These are phyloP conservation scores for Rhizopus delemar DNA, from an alignment of 371 early-diverging fungal species.

Conservation along the genomic window DNA sequence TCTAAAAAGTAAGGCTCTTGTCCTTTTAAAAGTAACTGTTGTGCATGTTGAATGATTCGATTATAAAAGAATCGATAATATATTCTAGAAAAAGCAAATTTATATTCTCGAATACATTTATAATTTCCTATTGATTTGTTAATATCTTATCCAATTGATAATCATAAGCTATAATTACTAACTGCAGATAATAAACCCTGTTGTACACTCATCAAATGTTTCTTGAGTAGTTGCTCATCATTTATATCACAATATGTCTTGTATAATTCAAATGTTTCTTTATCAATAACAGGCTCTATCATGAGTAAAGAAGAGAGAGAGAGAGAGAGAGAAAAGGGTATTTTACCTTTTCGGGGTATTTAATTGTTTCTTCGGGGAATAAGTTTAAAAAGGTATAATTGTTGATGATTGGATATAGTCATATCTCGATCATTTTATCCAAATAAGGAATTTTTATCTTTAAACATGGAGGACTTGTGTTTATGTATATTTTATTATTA, in stretches of 20 bases:
- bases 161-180: neutral
- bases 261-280: neutral
- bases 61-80: slow-evolving; percentile 41
- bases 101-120: slow-evolving; percentile 39
- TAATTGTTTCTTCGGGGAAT: no score
- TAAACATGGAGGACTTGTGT: no score
- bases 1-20: slow-evolving; percentile 36
- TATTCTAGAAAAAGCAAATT: slow-evolving; percentile 41
- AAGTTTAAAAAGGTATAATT: no score
- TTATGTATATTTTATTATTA: no score
- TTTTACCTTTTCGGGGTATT: no score
- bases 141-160: neutral
- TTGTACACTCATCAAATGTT: neutral
- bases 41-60: slow-evolving; percentile 25
- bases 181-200: neutral
- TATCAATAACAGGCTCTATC: neutral
- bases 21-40: slow-evolving; percentile 7
- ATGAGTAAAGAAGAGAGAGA: no score
- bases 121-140: slow-evolving; percentile 14
- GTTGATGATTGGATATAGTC: no score
- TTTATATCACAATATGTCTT: neutral
- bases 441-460: no score
- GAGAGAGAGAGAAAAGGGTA: no score
- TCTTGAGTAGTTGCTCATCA: neutral
- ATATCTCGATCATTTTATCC: no score